These are phyloP conservation scores for Candida sp. DNA, from an alignment of 1,139 yeast genomes.

Conservation along the genomic window DNA sequence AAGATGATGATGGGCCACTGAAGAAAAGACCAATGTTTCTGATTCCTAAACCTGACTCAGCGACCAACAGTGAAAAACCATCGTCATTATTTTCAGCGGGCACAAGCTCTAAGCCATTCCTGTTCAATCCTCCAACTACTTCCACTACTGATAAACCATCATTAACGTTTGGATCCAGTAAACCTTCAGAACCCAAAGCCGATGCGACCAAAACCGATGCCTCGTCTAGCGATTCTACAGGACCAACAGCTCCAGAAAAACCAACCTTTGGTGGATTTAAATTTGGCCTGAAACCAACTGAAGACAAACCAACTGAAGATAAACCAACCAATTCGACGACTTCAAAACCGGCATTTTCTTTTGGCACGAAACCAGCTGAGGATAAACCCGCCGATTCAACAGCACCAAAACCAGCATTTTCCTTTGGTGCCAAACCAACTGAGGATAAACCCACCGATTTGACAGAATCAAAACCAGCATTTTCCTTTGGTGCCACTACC, in stretches of 20 bases:
- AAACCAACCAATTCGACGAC: not conserved
- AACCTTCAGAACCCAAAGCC: conserved; percentile 1
- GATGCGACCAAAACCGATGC: conserved; percentile 1
- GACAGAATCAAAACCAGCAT: conserved; percentile 5
- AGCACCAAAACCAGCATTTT: conserved; percentile 5
- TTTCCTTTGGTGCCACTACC: conserved; percentile 9
- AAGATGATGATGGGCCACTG: not conserved
- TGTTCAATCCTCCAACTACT: conserved; percentile 1
- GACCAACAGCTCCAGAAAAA: not conserved
- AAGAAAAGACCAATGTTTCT: not conserved
- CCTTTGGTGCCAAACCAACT: not conserved
- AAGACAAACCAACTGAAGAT: not conserved
- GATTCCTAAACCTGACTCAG: not conserved
- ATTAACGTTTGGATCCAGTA: conserved; percentile 9
- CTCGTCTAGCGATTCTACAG: not conserved
- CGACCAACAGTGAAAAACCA: not conserved
- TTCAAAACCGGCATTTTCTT: conserved; percentile 5
- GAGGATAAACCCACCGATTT: not conserved
- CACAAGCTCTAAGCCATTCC: not conserved
- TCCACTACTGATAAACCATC: conserved; percentile 6
- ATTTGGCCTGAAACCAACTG: too few relatives aligned
- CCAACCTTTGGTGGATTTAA: conserved; percentile 4
- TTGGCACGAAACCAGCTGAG: not conserved
- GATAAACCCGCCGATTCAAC: not conserved
- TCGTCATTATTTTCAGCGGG: not conserved